Conservation (phyloP, 148 eudicot species). For the Dianthus caryophyllus region DNA sequence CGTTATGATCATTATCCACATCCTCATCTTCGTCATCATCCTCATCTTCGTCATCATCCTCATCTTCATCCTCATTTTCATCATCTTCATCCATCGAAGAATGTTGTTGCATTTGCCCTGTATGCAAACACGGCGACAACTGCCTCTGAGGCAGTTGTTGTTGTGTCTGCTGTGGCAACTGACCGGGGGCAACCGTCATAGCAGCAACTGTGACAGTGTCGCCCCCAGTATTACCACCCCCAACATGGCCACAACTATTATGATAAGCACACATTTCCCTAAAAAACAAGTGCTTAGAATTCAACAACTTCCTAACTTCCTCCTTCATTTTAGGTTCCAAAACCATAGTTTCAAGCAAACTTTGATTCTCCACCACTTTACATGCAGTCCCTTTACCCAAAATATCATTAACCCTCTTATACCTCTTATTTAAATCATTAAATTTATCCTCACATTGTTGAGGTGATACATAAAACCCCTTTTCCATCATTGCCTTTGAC, state of each 20-base stretch:
- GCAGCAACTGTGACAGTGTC: neutral
- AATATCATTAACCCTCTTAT: constrained; percentile 91
- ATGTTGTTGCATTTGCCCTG: constrained; percentile 13
- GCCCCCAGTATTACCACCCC: neutral
- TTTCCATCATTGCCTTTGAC: constrained; percentile 88
- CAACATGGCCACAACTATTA: constrained; percentile 47
- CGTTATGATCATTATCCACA: too few species aligned
- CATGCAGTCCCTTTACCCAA: constrained; percentile 84
- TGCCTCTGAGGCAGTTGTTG: constrained; percentile 22
- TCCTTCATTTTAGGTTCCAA: constrained; percentile 63
- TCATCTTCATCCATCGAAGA: neutral
- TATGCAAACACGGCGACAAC: constrained; percentile 39
- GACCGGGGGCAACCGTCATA: neutral
- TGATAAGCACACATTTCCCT: constrained; percentile 98
- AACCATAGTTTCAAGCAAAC: constrained; percentile 74
- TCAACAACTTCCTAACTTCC: constrained; percentile 71
- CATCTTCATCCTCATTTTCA: constrained; percentile 22
- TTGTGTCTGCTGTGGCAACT: neutral
- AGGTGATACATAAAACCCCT: constrained; percentile 84
- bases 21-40: constrained; percentile 12
- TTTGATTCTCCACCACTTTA: constrained; percentile 76
- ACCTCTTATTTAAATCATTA: constrained; percentile 88
- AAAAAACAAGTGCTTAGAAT: constrained; percentile 90
- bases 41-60: constrained; percentile 38
- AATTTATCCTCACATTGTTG: constrained; percentile 98